Conservation (phyloP, 257 asterid species). For the Solanum etuberosum region DNA sequence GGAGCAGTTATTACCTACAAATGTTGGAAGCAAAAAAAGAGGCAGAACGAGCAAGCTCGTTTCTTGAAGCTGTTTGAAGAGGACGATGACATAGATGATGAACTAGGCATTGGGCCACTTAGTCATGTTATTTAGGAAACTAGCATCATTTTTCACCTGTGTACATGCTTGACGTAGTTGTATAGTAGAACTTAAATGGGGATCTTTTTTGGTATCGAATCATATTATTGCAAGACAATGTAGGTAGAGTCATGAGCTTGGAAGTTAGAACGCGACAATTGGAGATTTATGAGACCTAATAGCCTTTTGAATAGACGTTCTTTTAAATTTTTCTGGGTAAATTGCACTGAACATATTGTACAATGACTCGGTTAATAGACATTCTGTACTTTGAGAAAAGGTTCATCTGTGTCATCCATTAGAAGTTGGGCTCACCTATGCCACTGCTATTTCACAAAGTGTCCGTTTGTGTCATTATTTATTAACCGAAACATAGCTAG, state of each 20-base stretch:
- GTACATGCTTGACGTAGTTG: neutral
- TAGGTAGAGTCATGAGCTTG: neutral
- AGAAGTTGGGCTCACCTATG: too few relatives aligned
- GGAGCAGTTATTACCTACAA: constrained; percentile 36
- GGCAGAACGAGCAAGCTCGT: constrained; percentile 72
- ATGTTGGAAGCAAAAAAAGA: constrained; percentile 51
- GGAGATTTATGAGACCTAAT: neutral
- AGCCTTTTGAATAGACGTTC: neutral
- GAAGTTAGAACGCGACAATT: neutral
- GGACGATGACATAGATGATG: constrained; percentile 53
- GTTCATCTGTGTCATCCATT: too few relatives aligned
- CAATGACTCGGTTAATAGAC: neutral
- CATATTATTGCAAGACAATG: neutral
- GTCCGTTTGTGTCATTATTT: too few relatives aligned
- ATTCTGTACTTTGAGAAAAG: neutral
- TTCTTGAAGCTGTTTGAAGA: constrained; percentile 62
- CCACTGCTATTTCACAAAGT: too few relatives aligned
- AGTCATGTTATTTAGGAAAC: constrained; percentile 19
- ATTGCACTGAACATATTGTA: neutral
- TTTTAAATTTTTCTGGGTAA: neutral
- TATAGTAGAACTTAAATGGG: neutral
- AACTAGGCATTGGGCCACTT: constrained; percentile 52
- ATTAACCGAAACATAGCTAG: too few relatives aligned
- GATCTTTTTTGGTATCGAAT: neutral
- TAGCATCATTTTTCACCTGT: neutral